Evolutionary conservation across 257 asterid genomes (phyloP), one percentile per base, ranked within the genome.

Genomic region (Nicotiana paniculata): DNA sequence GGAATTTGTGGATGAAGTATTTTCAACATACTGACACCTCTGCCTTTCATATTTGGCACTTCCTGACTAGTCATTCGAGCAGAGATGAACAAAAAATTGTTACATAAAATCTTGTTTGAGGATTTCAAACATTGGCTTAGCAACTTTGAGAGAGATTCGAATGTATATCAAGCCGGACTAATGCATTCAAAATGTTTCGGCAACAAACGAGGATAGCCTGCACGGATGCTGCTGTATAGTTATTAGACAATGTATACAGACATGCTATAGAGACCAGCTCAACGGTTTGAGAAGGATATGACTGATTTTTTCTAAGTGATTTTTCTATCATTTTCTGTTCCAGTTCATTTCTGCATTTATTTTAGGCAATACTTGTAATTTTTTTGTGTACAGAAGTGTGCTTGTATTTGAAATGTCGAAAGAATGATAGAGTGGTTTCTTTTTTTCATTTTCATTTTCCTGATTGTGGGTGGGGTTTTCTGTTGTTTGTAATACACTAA

Each of bases 1-100:
- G 39, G 37, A 80, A 62, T 68, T 61, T 62, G 74, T 64, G 69
- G 77, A 63, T 63, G 54, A 63, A 63, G 43, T 80, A 67, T 63
- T 43, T 2, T 63, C 62, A 48, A 48, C 62, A 13, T 74, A 46
- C 79, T 3, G 79, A 72, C 61, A 72, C 62, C 79, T 48, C 10
- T 12, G 39, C 62, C 39, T 74, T 74, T 33, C 62, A 6, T 74
- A 74, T 24, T 48, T 74, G 79, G 79, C 79, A 48, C 33, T 74
- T 72, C 61, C 6, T 24, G 39, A 72, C 39, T 48, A 21, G 61
- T 24, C 77, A 70, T 43, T 11, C 1, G n/a, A 70, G 77, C 58
- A 70, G 77, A 57, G 61, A 15, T 1, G 33, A 24, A 48, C 26
- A 46, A 72, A 16, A 48, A 74, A 26, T 39, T 46, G 72, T 35